Percentiles rank a stretch among this genome's conserved stretches.
Evolutionary conservation across 169 alveolate species (phyloP).

Genomic region (Blepharisma undulans): DNA sequence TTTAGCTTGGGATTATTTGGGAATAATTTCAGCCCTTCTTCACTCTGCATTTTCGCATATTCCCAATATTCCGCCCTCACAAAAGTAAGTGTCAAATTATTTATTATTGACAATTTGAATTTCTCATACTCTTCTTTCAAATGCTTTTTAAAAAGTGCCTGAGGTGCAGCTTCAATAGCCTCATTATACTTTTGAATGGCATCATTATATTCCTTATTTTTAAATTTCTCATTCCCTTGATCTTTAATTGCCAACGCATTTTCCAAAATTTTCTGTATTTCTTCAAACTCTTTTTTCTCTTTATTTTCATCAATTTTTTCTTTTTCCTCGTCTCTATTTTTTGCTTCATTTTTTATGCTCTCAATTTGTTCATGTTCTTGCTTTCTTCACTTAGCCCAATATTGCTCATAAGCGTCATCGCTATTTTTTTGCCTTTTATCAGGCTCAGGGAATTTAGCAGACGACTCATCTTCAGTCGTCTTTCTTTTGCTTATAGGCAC

Average conservation of each 20-base stretch:
- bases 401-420: background rate
- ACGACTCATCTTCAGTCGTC: background rate
- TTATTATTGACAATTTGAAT: conserved; percentile 17
- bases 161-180: conserved; percentile 40
- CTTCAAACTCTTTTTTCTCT: background rate
- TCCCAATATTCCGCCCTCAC: background rate
- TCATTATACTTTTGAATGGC: conserved; percentile 47
- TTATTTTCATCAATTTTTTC: background rate
- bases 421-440: background rate
- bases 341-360: background rate
- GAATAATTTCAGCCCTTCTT: conserved; percentile 22
- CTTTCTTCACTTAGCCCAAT: background rate
- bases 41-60: background rate
- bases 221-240: conserved; percentile 53
- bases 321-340: background rate
- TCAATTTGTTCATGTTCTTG: background rate
- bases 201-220: conserved; percentile 34
- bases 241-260: conserved; percentile 30
- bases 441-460: background rate
- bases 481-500: background rate
- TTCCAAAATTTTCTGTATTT: background rate
- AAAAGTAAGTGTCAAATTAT: background rate
- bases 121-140: conserved; percentile 23
- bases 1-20: conserved; percentile 1
- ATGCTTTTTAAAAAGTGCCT: background rate